Base-by-base conservation (phyloP, 768 basidiomycete species). In the Auriscalpium orientale region DNA sequence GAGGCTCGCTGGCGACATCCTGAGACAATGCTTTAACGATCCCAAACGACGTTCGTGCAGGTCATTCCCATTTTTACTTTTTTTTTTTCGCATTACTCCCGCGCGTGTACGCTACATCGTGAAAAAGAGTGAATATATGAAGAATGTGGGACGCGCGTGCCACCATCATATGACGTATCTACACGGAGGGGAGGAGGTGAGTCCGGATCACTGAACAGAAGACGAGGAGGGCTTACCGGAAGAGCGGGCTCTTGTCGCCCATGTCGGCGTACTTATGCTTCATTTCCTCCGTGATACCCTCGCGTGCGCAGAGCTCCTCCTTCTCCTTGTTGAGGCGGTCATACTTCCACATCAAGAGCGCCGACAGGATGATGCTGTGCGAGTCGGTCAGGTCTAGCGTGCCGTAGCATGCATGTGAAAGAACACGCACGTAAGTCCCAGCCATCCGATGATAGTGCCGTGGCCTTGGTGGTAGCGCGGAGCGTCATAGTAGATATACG, bases 171-270 rank as follows among this genome's bases (percentile, higher is more conserved):
- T 53, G 3, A 61, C 37, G 43, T 61, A 61, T 37, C 60, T 61
- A n/a, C 3, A 22, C 21, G 37, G 22, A 4, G 9, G 13, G 6
- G 11, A 9, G 11, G 13, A 40, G 7, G 47, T 13, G 53, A 35
- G 7, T 28, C 16, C 8, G 21, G 4, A 33, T 0, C n/a, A 11
- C 40, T 12, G 4, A 8, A 35, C 8, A 43, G 12, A 33, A 2
- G 8, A 35, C 28, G 22, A 28, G 15, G 37, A 9, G 46, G 4
- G 36, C 62, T 45, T 49, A 78, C 78, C 79, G 75, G 70, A 79
- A 84, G 38, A 84, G 67, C 45, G 83, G 82, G 54, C 79, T 81
- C 40, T 75, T 68, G 57, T 79, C 79, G 7, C 80, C 82, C 67
- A 82, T 68, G 6, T 79, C 66, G 38, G 64, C 67, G 60, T 77